Evolutionary conservation across 75 land plant species (phyloP).

Genomic region (Larix kaempferi): DNA sequence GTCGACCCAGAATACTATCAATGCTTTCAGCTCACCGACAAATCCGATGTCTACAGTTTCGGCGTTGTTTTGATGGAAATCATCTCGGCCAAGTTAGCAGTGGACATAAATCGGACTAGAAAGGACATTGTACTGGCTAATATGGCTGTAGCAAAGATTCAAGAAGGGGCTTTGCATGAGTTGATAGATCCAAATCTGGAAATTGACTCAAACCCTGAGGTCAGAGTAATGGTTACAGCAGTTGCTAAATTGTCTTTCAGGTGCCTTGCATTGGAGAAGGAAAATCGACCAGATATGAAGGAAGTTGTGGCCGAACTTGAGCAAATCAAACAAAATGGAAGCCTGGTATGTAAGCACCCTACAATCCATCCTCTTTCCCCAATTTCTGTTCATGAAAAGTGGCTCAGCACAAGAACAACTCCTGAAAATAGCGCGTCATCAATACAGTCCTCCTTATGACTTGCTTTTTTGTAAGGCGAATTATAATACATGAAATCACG

Average conservation of each 20-base stretch:
- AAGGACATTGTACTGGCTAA: constrained; percentile 25
- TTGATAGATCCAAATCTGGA: constrained; percentile 31
- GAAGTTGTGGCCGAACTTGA: constrained; percentile 18
- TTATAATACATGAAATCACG: too few species aligned
- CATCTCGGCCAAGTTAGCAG: constrained; percentile 16
- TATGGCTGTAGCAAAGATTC: constrained; percentile 26
- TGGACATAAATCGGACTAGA: constrained; percentile 16
- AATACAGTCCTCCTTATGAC: too few species aligned
- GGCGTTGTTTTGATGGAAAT: constrained; percentile 35
- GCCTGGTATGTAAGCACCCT: neutral
- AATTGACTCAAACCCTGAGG: neutral
- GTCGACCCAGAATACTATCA: constrained; percentile 26
- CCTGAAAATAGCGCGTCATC: too few species aligned
- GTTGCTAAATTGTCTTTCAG: constrained; percentile 33
- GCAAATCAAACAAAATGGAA: neutral
- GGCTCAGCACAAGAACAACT: neutral
- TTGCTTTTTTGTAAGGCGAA: too few species aligned
- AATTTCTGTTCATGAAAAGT: neutral
- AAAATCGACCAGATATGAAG: constrained; percentile 28
- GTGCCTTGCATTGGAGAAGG: constrained; percentile 30
- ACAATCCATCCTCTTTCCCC: neutral
- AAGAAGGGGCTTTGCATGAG: constrained; percentile 17
- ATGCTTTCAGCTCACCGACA: constrained; percentile 30
- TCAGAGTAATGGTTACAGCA: constrained; percentile 15
- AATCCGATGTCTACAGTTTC: constrained; percentile 37